phyloP scores from a whole-genome alignment of 1,284 basidiomycete species.

The Cerioporus squamosus region DNA sequence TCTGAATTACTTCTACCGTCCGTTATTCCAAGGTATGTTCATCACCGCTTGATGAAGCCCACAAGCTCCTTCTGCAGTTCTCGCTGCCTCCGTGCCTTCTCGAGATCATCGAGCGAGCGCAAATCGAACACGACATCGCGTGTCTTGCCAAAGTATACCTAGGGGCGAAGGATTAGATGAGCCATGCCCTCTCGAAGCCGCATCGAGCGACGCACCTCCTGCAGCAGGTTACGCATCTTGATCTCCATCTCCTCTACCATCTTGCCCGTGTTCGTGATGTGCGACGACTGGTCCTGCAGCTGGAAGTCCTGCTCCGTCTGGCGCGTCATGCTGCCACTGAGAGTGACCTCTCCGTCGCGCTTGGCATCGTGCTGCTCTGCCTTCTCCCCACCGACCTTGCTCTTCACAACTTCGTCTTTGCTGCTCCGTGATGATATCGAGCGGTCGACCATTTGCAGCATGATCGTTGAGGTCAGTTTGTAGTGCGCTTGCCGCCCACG shows the following conservation, averaged over 20 bases:
- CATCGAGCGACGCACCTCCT: slow-evolving; percentile 59
- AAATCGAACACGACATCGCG: slow-evolving; percentile 93
- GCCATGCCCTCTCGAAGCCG: no score
- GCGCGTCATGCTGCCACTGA: slow-evolving; percentile 97
- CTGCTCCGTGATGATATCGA: slow-evolving; percentile 35
- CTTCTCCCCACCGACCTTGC: slow-evolving; percentile 38
- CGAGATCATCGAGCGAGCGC: slow-evolving; percentile 86
- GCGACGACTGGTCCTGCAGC: slow-evolving; percentile 77
- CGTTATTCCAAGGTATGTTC: not conserved
- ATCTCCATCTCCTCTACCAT: slow-evolving; percentile 99
- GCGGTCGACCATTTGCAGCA: slow-evolving; percentile 88
- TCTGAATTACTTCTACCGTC: slow-evolving; percentile 3
- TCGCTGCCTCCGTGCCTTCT: slow-evolving; percentile 79
- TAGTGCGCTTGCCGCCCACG: slow-evolving; percentile 92
- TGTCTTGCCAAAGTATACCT: slow-evolving; percentile 99
- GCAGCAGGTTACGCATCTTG: slow-evolving; percentile 95
- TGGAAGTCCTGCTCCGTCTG: slow-evolving; percentile 91
- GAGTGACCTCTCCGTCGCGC: slow-evolving; percentile 75
- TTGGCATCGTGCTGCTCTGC: slow-evolving; percentile 49
- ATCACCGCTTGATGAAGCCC: slow-evolving; percentile 80
- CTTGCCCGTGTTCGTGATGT: slow-evolving; percentile 91
- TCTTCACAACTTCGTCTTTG: slow-evolving; percentile 41
- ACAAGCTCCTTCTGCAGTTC: slow-evolving; percentile 94
- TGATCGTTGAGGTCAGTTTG: slow-evolving; percentile 96
- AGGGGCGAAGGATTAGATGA: not conserved